These are phyloP conservation scores for Arachnopeziza araneosa DNA, from an alignment of 2,329 filamentous ascomycete genomes.

Conservation along the genomic window DNA sequence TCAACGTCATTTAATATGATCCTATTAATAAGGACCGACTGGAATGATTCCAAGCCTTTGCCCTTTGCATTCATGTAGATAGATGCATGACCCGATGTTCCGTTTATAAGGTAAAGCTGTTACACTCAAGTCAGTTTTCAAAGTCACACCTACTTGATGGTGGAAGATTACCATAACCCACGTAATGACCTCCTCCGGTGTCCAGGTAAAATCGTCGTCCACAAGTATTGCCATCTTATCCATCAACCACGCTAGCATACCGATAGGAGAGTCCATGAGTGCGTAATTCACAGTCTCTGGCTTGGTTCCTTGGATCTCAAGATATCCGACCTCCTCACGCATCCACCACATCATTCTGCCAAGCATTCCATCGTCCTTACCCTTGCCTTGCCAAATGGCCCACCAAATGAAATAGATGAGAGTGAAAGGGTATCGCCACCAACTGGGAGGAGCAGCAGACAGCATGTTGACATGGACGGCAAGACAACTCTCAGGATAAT, in stretches of 20 bases:
- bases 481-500: constrained; percentile 43
- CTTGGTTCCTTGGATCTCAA: constrained; percentile 22
- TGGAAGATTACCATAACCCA: constrained; percentile 41
- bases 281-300: constrained; percentile 19
- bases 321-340: constrained; percentile 13
- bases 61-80: constrained; percentile 22
- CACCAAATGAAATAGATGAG: constrained; percentile 15
- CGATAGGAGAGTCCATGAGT: constrained; percentile 19
- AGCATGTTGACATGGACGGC: constrained; percentile 23
- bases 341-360: constrained; percentile 13
- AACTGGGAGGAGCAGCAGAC: background rate
- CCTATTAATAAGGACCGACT: background rate
- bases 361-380: constrained; percentile 21
- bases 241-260: constrained; percentile 19
- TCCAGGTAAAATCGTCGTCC: constrained; percentile 58
- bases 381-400: constrained; percentile 14
- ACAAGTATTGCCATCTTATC: constrained; percentile 10
- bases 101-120: constrained; percentile 18
- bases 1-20: constrained; percentile 12
- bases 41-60: background rate
- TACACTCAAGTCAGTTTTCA: background rate
- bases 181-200: constrained; percentile 67
- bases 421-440: background rate
- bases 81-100: constrained; percentile 13
- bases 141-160: background rate